phyloP scores from a whole-genome alignment of 192 early-diverging fungal genomes.

The Mortierella alpina region DNA sequence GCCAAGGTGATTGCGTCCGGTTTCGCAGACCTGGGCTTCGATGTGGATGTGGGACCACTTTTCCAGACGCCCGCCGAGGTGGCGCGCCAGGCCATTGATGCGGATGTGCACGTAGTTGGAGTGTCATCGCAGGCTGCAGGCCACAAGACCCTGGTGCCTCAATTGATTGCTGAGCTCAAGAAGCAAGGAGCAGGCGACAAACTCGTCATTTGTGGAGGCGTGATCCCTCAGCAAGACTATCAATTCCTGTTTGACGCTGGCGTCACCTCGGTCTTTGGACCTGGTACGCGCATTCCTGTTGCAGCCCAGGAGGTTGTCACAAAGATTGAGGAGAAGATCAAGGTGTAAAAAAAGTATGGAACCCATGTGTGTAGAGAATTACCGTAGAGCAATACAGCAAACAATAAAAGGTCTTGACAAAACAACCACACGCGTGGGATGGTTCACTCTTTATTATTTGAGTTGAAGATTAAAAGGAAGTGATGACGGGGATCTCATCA shows the following conservation, averaged over 20 bases:
- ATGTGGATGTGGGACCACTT: slow-evolving; percentile 90
- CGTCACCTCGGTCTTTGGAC: slow-evolving; percentile 86
- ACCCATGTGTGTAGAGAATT: not conserved
- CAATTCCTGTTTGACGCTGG: slow-evolving; percentile 83
- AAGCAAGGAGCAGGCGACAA: slow-evolving; percentile 81
- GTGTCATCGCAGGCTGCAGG: slow-evolving; percentile 90
- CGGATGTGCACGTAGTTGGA: slow-evolving; percentile 91
- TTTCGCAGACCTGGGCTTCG: slow-evolving; percentile 91
- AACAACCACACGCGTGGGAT: not conserved
- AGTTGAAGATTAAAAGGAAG: not conserved
- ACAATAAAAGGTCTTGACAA: not conserved
- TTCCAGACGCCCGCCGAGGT: slow-evolving; percentile 93
- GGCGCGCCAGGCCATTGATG: slow-evolving; percentile 88
- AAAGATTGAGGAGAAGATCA: slow-evolving; percentile 70
- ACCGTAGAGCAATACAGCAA: not conserved
- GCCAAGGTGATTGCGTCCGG: slow-evolving; percentile 93
- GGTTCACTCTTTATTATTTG: not conserved
- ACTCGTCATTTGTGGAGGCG: slow-evolving; percentile 84
- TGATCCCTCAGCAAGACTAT: slow-evolving; percentile 91
- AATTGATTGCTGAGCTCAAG: slow-evolving; percentile 79
- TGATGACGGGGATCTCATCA: not conserved
- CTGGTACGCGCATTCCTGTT: slow-evolving; percentile 87
- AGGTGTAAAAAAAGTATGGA: slow-evolving; percentile 8
- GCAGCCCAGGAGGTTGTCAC: slow-evolving; percentile 84
- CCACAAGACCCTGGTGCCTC: slow-evolving; percentile 88